These are phyloP conservation scores for Microthlaspi erraticum DNA, from an alignment of 345 rosid species.

Conservation along the genomic window DNA sequence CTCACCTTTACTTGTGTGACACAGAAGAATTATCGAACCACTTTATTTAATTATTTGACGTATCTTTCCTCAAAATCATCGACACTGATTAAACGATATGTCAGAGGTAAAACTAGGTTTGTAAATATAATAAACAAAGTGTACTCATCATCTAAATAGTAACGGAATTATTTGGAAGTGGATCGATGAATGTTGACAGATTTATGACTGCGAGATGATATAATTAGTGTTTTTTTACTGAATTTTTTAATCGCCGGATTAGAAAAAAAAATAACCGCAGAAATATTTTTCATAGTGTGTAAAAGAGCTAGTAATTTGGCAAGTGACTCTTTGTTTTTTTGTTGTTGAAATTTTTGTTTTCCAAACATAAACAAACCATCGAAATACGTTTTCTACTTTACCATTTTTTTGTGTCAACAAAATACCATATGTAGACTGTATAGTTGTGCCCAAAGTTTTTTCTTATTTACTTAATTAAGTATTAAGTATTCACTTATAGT, in stretches of 20 bases:
- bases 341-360: neutral
- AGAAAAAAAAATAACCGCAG: neutral
- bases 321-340: too few relatives aligned
- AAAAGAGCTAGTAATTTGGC: neutral
- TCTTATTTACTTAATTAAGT: neutral
- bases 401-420: too few relatives aligned
- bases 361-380: neutral
- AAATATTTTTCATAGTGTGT: neutral
- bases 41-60: neutral
- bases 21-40: constrained; percentile 7
- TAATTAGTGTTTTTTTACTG: neutral
- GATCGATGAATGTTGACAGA: neutral
- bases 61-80: constrained; percentile 32
- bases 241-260: neutral
- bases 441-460: neutral
- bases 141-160: neutral
- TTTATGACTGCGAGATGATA: neutral
- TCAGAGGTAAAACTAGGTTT: neutral
- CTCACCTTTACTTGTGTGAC: constrained; percentile 24
- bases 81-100: constrained; percentile 15
- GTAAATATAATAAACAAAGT: neutral
- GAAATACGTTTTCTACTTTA: neutral
- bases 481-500: neutral
- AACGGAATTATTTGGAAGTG: neutral
- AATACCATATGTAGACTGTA: neutral